A percentile compares a stretch with the other conserved stretches of the same genome.
Conservation (phyloP, 768 basidiomycete species). For the Collybia mongolica region DNA sequence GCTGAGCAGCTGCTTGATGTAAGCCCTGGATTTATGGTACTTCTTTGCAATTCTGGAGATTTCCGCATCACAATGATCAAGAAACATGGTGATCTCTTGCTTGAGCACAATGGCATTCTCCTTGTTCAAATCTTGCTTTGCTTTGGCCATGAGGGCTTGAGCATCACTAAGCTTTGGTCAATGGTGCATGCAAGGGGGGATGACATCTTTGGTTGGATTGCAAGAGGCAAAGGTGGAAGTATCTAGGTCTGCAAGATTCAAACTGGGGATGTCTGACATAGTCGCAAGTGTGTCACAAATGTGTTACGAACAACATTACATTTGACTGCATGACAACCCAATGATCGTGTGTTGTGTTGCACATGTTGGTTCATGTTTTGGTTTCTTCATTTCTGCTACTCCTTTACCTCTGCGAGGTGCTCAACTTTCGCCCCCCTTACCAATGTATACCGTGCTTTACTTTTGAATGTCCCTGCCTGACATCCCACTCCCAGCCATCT, state of each 20-base stretch:
- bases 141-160: not conserved
- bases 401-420: no score
- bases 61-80: not conserved
- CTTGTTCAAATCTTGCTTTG: not conserved
- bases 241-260: no score
- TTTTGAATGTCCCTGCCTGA: not conserved
- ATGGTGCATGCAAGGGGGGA: not conserved
- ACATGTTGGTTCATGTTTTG: no score
- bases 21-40: not conserved
- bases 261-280: no score
- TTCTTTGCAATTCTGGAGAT: not conserved
- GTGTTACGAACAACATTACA: no score
- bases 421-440: not conserved
- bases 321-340: no score
- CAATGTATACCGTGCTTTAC: not conserved
- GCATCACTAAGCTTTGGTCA: not conserved
- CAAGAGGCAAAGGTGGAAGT: constrained; percentile 2
- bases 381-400: no score
- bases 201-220: not conserved
- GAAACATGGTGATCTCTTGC: not conserved
- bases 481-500: not conserved
- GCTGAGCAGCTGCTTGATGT: constrained; percentile 2
- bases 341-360: no score
- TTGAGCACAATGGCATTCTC: not conserved
- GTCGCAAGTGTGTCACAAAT: no score